Evolutionary conservation across 176 grass and related monocot species (phyloP).

Genomic region (Poa pratensis): DNA sequence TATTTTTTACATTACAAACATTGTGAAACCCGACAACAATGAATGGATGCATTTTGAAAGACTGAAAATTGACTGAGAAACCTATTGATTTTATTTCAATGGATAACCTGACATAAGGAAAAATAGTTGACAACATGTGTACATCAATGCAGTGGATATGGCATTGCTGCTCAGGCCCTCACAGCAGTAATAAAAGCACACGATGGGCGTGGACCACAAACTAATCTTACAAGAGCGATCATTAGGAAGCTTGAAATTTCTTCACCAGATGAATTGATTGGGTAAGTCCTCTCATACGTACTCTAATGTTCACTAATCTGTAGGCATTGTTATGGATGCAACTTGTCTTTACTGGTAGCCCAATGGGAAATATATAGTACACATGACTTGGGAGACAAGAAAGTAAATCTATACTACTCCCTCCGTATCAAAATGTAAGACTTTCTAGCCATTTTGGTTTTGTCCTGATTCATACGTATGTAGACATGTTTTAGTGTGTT

Average conservation of each 20-base stretch:
- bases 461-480: too few species aligned
- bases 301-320: constrained; percentile 2
- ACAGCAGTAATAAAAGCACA: constrained; percentile 87
- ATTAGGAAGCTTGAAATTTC: constrained; percentile 81
- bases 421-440: too few species aligned
- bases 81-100: constrained; percentile 30
- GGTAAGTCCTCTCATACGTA: constrained; percentile 53
- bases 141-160: constrained; percentile 94
- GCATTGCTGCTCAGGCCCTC: constrained; percentile 97
- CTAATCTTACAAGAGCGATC: constrained; percentile 75
- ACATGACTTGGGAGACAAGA: too few species aligned
- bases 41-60: constrained; percentile 17
- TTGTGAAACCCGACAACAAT: constrained; percentile 22
- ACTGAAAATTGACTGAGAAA: constrained; percentile 32
- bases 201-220: constrained; percentile 87
- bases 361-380: too few species aligned
- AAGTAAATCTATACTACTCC: too few species aligned
- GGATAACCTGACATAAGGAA: constrained; percentile 45
- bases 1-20: constrained; percentile 25
- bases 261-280: constrained; percentile 96
- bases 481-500: too few species aligned
- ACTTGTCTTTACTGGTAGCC: too few species aligned
- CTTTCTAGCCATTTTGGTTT: too few species aligned
- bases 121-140: constrained; percentile 55
- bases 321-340: background rate